Evolutionary conservation across 371 early-diverging fungal species (phyloP), one percentile per base, ranked within the genome.

Genomic region (Apophysomyces ossiformis): DNA sequence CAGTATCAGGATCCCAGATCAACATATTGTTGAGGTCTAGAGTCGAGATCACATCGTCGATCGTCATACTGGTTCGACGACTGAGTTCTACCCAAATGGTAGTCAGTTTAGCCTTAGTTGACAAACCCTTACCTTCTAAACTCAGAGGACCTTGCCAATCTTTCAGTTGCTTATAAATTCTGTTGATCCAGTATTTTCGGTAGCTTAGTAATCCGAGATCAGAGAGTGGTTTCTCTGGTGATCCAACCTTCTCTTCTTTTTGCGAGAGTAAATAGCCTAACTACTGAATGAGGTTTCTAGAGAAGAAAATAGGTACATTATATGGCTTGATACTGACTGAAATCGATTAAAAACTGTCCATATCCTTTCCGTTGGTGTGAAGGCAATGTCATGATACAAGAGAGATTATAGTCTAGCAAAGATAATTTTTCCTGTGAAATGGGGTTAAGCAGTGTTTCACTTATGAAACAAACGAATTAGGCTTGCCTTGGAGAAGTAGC

Each of bases 221-320:
- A n/a, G 97, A 97, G 36, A 99, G 77, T 2, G 99, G 99, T 70
- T 96, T 96, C 73, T 99, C 99, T 5, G 99, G 99, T 1, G 98
- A 91, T 15, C 99, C 99, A 0, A 90, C 77, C 62, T 89, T 89
- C 32, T 85, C 89, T 74, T 99, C 99, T 61, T 89, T 90, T 73
- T 90, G 89, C 12, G 96, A 91, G 41, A 99, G 79, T 61, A 95
- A 69, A 72, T 97, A 96, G 68, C 93, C 89, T 91, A 68, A 12
- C 77, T 0, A 57, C 4, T 37, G n/a, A 16, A 39, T 57, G 3
- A 26, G 18, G 13, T 37, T 13, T 54, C 43, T n/a, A n/a, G 5
- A 35, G 13, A 38, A 7, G 32, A 26, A 26, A 26, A 26, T 26
- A 26, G 32, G 3, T 26, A 26, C 32, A 26, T 26, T n/a, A 7